Conservation (phyloP, 192 early-diverging fungal species). For the Mortierella hygrophila region DNA sequence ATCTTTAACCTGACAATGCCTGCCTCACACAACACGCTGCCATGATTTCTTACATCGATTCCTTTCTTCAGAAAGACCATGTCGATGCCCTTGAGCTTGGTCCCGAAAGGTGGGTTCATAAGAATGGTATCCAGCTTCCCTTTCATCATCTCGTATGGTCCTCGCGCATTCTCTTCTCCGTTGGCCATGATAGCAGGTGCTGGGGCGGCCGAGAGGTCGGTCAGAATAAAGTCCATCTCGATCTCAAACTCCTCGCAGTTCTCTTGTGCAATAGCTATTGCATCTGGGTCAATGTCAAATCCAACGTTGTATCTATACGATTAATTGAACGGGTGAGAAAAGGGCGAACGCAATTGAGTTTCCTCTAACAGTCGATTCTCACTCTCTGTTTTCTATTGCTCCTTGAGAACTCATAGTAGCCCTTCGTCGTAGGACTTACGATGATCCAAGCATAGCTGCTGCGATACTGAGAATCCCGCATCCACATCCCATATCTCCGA, state of each 20-base stretch:
- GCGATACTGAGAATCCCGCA: conserved; percentile 78
- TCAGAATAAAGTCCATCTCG: conserved; percentile 74
- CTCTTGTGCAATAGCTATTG: conserved; percentile 76
- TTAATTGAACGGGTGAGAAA: neutral
- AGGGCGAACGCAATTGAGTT: conserved; percentile 2
- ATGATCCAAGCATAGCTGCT: conserved; percentile 23
- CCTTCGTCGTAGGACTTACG: neutral
- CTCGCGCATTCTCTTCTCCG: conserved; percentile 13
- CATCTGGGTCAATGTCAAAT: conserved; percentile 80
- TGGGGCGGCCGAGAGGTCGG: conserved; percentile 56
- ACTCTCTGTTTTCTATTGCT: neutral
- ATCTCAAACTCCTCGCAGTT: conserved; percentile 75
- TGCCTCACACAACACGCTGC: too few species aligned
- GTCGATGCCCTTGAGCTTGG: conserved; percentile 84
- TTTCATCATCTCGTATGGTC: conserved; percentile 59
- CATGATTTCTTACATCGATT: conserved; percentile 57
- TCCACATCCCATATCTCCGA: conserved; percentile 84
- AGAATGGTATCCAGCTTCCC: conserved; percentile 79
- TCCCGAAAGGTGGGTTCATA: conserved; percentile 89
- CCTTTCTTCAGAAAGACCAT: conserved; percentile 80
- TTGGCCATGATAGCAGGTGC: conserved; percentile 30
- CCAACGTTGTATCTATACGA: conserved; percentile 65
- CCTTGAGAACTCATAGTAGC: neutral
- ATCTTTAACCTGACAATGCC: neutral
- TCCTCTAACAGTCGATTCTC: neutral